These are phyloP conservation scores for Castanea crenata DNA, from an alignment of 306 rosid species.

Conservation along the genomic window DNA sequence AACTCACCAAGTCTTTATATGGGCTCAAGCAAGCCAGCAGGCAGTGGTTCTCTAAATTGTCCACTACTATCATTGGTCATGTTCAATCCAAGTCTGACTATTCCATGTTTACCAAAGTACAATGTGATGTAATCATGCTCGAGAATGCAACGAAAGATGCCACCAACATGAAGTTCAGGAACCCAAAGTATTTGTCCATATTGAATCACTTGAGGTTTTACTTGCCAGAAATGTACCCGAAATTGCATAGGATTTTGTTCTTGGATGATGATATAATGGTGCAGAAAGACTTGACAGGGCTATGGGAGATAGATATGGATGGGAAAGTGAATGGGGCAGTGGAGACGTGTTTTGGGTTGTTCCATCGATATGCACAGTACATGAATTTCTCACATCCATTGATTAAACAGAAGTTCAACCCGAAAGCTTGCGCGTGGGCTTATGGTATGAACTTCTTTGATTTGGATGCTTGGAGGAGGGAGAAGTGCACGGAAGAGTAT, in stretches of 20 bases:
- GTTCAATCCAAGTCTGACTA: background rate
- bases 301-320: constrained; percentile 84
- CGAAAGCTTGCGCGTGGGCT: constrained; percentile 88
- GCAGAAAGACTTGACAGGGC: constrained; percentile 77
- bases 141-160: constrained; percentile 89
- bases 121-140: background rate
- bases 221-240: constrained; percentile 85
- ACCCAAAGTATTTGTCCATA: constrained; percentile 78
- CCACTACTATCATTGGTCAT: background rate
- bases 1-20: background rate
- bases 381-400: constrained; percentile 89
- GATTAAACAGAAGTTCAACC: constrained; percentile 73
- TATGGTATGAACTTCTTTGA: constrained; percentile 93
- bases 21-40: background rate
- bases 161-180: constrained; percentile 85
- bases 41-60: background rate
- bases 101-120: background rate
- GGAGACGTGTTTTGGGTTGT: constrained; percentile 82
- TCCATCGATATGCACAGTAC: constrained; percentile 83
- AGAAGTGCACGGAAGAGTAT: constrained; percentile 78
- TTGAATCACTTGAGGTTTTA: constrained; percentile 83
- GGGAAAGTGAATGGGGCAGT: constrained; percentile 94
- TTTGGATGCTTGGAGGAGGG: constrained; percentile 89
- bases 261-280: constrained; percentile 85
- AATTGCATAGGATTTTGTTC: constrained; percentile 66